phyloP scores from a whole-genome alignment of 257 asterid species.

The Nicotiana tomentosiformis region DNA sequence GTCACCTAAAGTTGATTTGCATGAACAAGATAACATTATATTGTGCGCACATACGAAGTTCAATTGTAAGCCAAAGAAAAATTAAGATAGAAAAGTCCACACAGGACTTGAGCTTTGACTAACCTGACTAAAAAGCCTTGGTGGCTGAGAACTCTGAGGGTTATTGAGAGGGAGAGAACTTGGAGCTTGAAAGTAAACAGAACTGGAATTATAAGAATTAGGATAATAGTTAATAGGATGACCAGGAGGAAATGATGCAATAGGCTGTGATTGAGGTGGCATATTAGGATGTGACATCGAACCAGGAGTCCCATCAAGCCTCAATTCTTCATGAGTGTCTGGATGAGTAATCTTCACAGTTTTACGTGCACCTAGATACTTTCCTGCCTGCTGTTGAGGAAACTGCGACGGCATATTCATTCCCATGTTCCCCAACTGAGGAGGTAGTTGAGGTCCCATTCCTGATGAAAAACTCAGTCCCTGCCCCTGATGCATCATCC shows the following conservation, averaged over 20 bases:
- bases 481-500: conserved; percentile 79
- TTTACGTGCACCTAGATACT: conserved; percentile 45
- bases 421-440: conserved; percentile 73
- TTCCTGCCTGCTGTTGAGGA: conserved; percentile 62
- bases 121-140: conserved; percentile 66
- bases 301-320: conserved; percentile 58
- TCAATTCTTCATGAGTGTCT: conserved; percentile 82
- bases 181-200: conserved; percentile 35
- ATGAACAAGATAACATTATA: not conserved
- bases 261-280: conserved; percentile 62
- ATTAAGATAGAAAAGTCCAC: not conserved
- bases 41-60: not conserved
- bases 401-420: conserved; percentile 58
- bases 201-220: conserved; percentile 43
- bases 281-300: conserved; percentile 50
- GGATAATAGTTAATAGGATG: conserved; percentile 47
- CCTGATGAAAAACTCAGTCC: conserved; percentile 53
- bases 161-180: conserved; percentile 51
- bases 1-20: conserved; percentile 45
- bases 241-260: conserved; percentile 53
- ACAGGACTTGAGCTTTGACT: not conserved
- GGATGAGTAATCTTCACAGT: conserved; percentile 90
- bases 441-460: conserved; percentile 62
- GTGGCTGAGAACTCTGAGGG: conserved; percentile 56
- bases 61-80: not conserved